A percentile compares a stretch with the other conserved stretches of the same genome.
These are phyloP conservation scores for Hypoxylon sp. DNA, from an alignment of 2,329 filamentous ascomycete species.

Conservation along the genomic window DNA sequence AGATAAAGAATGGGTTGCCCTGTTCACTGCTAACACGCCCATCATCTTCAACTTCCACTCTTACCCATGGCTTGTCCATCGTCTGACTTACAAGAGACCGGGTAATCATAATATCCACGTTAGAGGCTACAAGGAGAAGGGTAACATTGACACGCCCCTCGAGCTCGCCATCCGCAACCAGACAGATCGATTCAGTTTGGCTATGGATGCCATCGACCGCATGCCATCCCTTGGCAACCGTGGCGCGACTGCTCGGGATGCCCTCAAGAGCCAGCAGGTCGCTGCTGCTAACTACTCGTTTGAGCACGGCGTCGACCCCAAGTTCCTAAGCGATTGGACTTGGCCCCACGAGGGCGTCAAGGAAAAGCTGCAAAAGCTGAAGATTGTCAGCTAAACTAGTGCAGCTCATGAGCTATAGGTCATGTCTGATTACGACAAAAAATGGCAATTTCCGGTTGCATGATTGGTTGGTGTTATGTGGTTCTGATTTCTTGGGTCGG, in stretches of 20 bases:
- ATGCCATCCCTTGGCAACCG: conserved; percentile 73
- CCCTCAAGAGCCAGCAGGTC: conserved; percentile 74
- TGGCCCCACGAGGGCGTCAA: conserved; percentile 66
- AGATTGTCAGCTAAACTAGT: conserved; percentile 1
- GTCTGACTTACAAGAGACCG: conserved; percentile 80
- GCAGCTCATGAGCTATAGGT: conserved; percentile 1
- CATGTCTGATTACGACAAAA: conserved; percentile 2
- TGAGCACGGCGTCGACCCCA: conserved; percentile 77
- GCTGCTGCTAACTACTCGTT: conserved; percentile 73
- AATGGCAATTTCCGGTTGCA: conserved; percentile 20
- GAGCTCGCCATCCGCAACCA: conserved; percentile 83
- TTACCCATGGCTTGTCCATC: conserved; percentile 84
- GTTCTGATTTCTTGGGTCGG: conserved; percentile 17
- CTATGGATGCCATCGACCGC: conserved; percentile 81
- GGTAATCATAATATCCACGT: conserved; percentile 78
- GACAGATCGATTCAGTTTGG: conserved; percentile 81
- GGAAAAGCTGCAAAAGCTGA: conserved; percentile 51
- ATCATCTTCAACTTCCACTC: conserved; percentile 89
- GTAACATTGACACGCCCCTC: conserved; percentile 85
- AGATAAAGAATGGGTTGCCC: conserved; percentile 73
- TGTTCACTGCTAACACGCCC: conserved; percentile 80
- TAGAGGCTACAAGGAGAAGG: conserved; percentile 85
- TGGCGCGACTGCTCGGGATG: conserved; percentile 72
- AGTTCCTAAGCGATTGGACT: conserved; percentile 73
- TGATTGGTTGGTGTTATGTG: conserved; percentile 22